These are phyloP conservation scores for Yarrowia sp. DNA, from an alignment of 805 yeast genomes.

Conservation along the genomic window DNA sequence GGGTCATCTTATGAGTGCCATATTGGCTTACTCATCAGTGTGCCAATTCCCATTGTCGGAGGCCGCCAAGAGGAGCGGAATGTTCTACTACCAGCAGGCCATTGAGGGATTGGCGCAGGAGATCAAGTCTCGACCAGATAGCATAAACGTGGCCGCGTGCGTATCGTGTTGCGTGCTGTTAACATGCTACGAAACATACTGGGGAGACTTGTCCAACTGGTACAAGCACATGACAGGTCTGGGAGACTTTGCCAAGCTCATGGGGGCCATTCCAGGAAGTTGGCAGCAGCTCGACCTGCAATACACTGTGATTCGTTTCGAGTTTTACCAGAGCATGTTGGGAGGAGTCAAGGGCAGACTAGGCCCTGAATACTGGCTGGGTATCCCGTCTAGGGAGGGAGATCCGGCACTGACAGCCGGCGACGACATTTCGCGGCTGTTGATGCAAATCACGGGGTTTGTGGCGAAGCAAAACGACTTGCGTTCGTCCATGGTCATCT, in stretches of 20 bases:
- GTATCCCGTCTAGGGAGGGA: neutral
- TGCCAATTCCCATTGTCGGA: conserved; percentile 17
- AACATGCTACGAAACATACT: conserved; percentile 22
- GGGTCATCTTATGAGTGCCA: conserved; percentile 6
- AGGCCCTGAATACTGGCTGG: conserved; percentile 14
- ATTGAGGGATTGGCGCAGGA: conserved; percentile 8
- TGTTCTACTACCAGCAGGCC: conserved; percentile 18
- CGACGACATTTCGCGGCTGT: conserved; percentile 10
- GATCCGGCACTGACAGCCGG: conserved; percentile 6
- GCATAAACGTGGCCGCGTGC: conserved; percentile 8
- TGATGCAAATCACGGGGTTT: conserved; percentile 22
- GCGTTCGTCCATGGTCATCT: neutral
- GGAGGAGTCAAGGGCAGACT: conserved; percentile 18
- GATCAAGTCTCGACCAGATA: neutral
- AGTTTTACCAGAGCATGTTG: conserved; percentile 17
- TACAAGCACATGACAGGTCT: conserved; percentile 22
- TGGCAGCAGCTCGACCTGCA: conserved; percentile 5
- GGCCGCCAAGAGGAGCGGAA: conserved; percentile 4
- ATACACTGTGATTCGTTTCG: conserved; percentile 21
- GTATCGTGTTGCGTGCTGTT: conserved; percentile 24
- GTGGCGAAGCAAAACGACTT: conserved; percentile 18
- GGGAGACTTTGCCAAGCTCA: conserved; percentile 21
- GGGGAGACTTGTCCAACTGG: conserved; percentile 24
- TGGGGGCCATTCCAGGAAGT: conserved; percentile 1
- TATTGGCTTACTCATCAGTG: conserved; percentile 11